phyloP scores from a whole-genome alignment of 805 yeast species.

The Wickerhamiella hasegawae region DNA sequence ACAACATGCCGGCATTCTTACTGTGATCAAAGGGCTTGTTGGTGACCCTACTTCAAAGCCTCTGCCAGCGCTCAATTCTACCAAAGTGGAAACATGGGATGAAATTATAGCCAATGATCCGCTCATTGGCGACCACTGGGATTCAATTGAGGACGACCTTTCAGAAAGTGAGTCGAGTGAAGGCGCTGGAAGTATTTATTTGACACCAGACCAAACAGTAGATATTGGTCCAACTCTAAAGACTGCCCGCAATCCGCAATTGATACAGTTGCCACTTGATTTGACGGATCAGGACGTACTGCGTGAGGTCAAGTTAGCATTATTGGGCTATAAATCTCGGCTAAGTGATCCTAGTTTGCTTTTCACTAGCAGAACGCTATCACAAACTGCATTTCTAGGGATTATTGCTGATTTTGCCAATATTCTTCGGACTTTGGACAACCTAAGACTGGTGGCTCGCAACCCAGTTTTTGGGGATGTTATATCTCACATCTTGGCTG shows the following conservation, averaged over 20 bases:
- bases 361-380: not conserved
- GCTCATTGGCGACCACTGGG: conserved; percentile 19
- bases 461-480: not conserved
- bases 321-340: conserved; percentile 8
- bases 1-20: conserved; percentile 11
- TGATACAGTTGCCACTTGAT: not conserved
- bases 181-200: no score
- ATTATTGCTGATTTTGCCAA: not conserved
- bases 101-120: conserved; percentile 18
- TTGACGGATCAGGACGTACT: conserved; percentile 5
- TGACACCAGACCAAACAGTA: no score
- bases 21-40: conserved; percentile 12
- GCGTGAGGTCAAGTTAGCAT: conserved; percentile 8
- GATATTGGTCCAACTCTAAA: no score
- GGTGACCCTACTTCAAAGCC: conserved; percentile 6
- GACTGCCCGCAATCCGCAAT: not conserved
- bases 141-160: no score
- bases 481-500: not conserved
- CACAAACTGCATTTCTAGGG: not conserved
- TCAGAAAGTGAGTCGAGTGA: no score
- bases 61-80: conserved; percentile 2
- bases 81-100: conserved; percentile 11
- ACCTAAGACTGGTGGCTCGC: not conserved
- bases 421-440: not conserved
- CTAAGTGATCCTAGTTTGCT: not conserved